Conservation (phyloP, 1,139 yeast species). For the Saccharomyces hybrid region DNA sequence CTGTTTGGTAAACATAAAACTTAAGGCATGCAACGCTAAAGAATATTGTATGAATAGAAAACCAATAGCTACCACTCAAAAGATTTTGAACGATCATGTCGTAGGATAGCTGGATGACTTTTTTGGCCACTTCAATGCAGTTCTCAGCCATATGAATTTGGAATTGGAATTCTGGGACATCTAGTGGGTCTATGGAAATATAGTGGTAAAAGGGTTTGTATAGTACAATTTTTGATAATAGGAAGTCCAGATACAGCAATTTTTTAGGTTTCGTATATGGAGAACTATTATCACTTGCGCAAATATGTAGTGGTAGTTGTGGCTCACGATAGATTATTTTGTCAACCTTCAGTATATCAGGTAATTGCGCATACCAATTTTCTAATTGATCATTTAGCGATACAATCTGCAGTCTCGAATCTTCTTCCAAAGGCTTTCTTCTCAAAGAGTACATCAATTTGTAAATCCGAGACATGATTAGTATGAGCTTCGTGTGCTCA, state of each 20-base stretch:
- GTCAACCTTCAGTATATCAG: conserved; percentile 45
- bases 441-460: conserved; percentile 37
- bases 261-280: conserved; percentile 55
- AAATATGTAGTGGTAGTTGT: conserved; percentile 18
- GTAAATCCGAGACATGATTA: conserved; percentile 47
- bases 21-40: conserved; percentile 79
- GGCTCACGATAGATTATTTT: conserved; percentile 32
- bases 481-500: conserved; percentile 69
- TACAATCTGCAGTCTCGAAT: conserved; percentile 42
- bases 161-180: conserved; percentile 33
- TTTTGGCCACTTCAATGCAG: conserved; percentile 74
- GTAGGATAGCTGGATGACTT: conserved; percentile 69
- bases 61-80: conserved; percentile 84
- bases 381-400: conserved; percentile 60
- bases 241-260: conserved; percentile 54
- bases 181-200: conserved; percentile 12
- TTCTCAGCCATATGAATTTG: conserved; percentile 53
- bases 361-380: conserved; percentile 63
- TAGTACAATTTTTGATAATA: conserved; percentile 61
- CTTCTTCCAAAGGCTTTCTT: conserved; percentile 10
- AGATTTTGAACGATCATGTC: conserved; percentile 64
- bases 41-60: conserved; percentile 78
- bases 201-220: conserved; percentile 70
- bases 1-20: conserved; percentile 47
- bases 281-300: conserved; percentile 32